phyloP scores from a whole-genome alignment of 208 protist species.

The Zelonia costaricensis region DNA sequence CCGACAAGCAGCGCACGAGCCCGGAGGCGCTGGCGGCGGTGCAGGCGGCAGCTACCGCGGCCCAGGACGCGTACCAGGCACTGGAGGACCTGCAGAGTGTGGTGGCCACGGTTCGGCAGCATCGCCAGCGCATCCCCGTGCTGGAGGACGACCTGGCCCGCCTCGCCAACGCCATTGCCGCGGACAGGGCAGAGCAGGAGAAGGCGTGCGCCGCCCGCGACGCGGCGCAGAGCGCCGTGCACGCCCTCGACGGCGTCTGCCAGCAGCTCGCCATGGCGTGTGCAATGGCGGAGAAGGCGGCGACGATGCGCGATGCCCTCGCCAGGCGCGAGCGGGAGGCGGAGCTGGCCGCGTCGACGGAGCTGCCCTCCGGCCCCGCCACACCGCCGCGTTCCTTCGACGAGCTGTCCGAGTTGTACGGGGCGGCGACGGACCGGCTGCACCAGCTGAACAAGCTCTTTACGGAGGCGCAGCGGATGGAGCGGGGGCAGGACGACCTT shows the following conservation, averaged over 20 bases:
- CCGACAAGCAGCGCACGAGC: slow-evolving; percentile 36
- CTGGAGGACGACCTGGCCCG: slow-evolving; percentile 28
- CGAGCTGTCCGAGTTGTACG: slow-evolving; percentile 49
- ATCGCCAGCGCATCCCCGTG: slow-evolving; percentile 22
- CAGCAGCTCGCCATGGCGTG: slow-evolving; percentile 18
- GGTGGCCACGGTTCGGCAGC: slow-evolving; percentile 37
- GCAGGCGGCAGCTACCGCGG: slow-evolving; percentile 14
- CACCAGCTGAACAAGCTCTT: slow-evolving; percentile 60
- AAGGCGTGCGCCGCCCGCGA: slow-evolving; percentile 9
- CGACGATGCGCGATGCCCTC: slow-evolving; percentile 18
- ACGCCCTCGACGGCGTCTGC: slow-evolving; percentile 18
- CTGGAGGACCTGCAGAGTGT: slow-evolving; percentile 43
- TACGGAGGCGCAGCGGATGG: slow-evolving; percentile 51
- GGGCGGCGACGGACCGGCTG: slow-evolving; percentile 44
- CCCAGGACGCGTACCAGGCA: slow-evolving; percentile 20
- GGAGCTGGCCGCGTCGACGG: neutral
- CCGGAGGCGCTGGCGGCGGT: slow-evolving; percentile 37
- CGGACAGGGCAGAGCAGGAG: slow-evolving; percentile 4
- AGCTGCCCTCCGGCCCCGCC: neutral
- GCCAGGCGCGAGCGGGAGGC: slow-evolving; percentile 22
- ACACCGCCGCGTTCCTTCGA: slow-evolving; percentile 34
- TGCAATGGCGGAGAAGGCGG: slow-evolving; percentile 24
- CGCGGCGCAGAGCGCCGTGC: slow-evolving; percentile 10
- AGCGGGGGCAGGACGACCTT: slow-evolving; percentile 43
- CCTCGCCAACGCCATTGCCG: neutral